These are phyloP conservation scores for Gossypium sturtianum DNA, from an alignment of 345 rosid species.

Conservation along the genomic window DNA sequence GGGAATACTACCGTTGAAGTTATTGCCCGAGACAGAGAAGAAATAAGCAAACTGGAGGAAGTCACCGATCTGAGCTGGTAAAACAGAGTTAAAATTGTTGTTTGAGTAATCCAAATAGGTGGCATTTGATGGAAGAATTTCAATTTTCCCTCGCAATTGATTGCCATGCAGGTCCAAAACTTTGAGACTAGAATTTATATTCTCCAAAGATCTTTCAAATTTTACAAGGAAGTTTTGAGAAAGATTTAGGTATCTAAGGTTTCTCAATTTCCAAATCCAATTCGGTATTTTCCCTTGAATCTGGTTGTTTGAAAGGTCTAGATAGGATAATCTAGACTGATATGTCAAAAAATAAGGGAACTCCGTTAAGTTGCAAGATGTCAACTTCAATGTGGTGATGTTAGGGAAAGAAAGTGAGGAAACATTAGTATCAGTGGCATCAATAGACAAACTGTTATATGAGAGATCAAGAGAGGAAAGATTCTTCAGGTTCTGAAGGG, in stretches of 20 bases:
- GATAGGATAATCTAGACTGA: background rate
- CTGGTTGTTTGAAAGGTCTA: conserved; percentile 44
- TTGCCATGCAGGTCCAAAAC: conserved; percentile 30
- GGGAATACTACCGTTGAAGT: conserved; percentile 27
- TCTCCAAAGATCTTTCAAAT: conserved; percentile 10
- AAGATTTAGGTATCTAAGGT: conserved; percentile 11
- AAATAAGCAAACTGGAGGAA: background rate
- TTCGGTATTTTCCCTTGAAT: conserved; percentile 34
- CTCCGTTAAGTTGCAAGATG: conserved; percentile 31
- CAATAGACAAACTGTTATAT: conserved; percentile 26
- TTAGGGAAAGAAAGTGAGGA: conserved; percentile 1
- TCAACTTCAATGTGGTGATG: conserved; percentile 29
- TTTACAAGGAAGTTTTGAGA: conserved; percentile 11
- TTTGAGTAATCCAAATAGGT: conserved; percentile 30
- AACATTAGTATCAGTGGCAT: background rate
- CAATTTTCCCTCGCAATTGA: conserved; percentile 26
- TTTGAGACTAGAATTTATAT: background rate
- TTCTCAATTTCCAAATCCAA: conserved; percentile 37
- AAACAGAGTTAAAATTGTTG: conserved; percentile 18
- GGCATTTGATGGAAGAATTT: background rate
- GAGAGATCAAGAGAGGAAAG: conserved; percentile 44
- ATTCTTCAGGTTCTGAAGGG: conserved; percentile 18
- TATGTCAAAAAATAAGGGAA: conserved; percentile 28
- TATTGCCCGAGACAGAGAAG: conserved; percentile 34
- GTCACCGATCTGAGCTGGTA: conserved; percentile 23